phyloP scores from a whole-genome alignment of 1,284 basidiomycete species.

The Leccinum fallax region DNA sequence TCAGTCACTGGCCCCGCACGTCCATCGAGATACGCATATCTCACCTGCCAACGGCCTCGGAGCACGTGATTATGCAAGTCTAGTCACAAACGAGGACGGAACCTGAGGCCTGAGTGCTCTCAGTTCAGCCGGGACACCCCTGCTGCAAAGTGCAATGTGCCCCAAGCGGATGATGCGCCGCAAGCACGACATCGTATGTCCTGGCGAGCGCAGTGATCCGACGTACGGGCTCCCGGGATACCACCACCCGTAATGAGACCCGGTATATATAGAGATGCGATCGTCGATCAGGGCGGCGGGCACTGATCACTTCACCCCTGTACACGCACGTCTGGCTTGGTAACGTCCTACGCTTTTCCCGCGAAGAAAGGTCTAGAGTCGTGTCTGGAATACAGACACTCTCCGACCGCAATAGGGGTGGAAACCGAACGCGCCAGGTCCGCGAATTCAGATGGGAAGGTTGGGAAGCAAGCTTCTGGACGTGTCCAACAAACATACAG shows the following conservation, averaged over 20 bases:
- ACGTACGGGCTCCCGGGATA: constrained; percentile 67
- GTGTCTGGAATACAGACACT: constrained; percentile 67
- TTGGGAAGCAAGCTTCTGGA: constrained; percentile 70
- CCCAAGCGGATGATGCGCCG: constrained; percentile 69
- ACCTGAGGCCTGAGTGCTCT: not conserved
- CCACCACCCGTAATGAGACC: constrained; percentile 64
- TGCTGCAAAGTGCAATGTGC: constrained; percentile 72
- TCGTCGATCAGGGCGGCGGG: not conserved
- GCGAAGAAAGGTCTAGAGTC: constrained; percentile 77
- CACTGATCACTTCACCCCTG: not conserved
- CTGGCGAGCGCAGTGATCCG: constrained; percentile 71
- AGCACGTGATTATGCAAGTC: too few relatives aligned
- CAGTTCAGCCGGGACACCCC: constrained; percentile 49
- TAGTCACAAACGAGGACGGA: too few relatives aligned
- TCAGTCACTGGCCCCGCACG: not conserved
- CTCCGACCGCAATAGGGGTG: constrained; percentile 74
- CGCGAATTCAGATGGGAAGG: constrained; percentile 67
- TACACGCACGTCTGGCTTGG: constrained; percentile 69
- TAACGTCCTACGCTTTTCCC: constrained; percentile 65
- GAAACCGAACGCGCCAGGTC: constrained; percentile 63
- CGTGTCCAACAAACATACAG: not conserved
- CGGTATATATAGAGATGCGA: constrained; percentile 20
- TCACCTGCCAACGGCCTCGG: constrained; percentile 49
- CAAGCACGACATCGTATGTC: constrained; percentile 64
- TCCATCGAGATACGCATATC: not conserved